These are phyloP conservation scores for Podaxis mareebaensis DNA, from an alignment of 768 basidiomycete genomes.

Conservation along the genomic window DNA sequence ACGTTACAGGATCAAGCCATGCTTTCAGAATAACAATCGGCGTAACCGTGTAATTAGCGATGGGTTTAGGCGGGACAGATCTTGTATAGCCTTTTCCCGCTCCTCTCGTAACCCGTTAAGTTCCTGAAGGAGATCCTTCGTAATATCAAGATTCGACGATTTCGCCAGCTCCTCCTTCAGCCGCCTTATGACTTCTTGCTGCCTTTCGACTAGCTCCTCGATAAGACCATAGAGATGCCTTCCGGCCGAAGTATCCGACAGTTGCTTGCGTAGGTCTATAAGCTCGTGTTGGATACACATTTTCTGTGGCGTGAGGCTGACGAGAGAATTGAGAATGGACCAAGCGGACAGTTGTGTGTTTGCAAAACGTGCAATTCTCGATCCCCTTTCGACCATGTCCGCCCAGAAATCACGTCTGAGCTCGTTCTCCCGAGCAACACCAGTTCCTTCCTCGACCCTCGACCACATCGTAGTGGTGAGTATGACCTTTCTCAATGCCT, in stretches of 20 bases:
- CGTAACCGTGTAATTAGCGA: neutral
- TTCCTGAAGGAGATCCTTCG: neutral
- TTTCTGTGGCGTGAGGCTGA: slow-evolving; percentile 2
- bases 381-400: slow-evolving; percentile 16
- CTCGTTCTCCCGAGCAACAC: slow-evolving; percentile 21
- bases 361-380: slow-evolving; percentile 15
- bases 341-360: slow-evolving; percentile 15
- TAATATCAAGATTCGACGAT: neutral
- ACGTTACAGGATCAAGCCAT: neutral
- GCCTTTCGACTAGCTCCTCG: neutral
- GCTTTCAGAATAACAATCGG: neutral
- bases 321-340: slow-evolving; percentile 15
- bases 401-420: slow-evolving; percentile 23
- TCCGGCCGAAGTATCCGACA: neutral
- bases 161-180: neutral
- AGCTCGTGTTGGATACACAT: slow-evolving; percentile 16
- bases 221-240: neutral
- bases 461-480: slow-evolving; percentile 55
- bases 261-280: neutral
- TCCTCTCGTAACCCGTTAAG: neutral
- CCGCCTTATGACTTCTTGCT: neutral
- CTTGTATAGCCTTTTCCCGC: neutral
- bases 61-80: neutral
- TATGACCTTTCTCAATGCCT: slow-evolving; percentile 47
- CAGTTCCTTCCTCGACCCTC: neutral